phyloP scores from a whole-genome alignment of 257 asterid species.

The Gentiana dahurica region DNA sequence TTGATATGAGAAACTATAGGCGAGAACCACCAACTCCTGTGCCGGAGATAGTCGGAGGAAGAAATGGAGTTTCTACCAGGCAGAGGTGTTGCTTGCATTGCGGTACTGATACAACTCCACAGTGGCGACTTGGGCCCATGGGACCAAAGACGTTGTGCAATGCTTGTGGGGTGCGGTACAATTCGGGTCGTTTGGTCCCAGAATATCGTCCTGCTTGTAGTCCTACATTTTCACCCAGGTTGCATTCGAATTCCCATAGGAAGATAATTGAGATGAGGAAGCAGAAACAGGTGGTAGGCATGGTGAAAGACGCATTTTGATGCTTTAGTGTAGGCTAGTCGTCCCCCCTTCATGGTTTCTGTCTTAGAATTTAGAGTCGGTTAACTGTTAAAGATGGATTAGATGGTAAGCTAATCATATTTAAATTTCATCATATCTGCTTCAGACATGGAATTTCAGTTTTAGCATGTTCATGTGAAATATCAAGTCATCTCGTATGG shows the following conservation, averaged over 20 bases:
- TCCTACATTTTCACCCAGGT: constrained; percentile 47
- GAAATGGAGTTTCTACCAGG: constrained; percentile 16
- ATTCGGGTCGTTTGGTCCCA: constrained; percentile 79
- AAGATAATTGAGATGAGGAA: constrained; percentile 82
- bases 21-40: constrained; percentile 17
- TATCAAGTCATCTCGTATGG: too few relatives aligned
- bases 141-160: constrained; percentile 86
- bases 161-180: constrained; percentile 85
- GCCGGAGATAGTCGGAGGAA: constrained; percentile 2
- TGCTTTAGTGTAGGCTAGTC: constrained; percentile 54
- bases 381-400: constrained; percentile 17
- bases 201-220: constrained; percentile 89
- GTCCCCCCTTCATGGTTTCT: constrained; percentile 21
- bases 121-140: constrained; percentile 86
- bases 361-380: constrained; percentile 30
- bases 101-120: constrained; percentile 76
- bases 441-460: too few relatives aligned
- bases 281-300: constrained; percentile 45
- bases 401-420: constrained; percentile 22
- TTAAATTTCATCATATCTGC: constrained; percentile 18
- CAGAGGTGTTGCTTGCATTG: constrained; percentile 80
- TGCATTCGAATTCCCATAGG: constrained; percentile 80
- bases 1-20: constrained; percentile 20
- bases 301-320: constrained; percentile 28
- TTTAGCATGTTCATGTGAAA: too few relatives aligned